Base-by-base conservation (phyloP, 2,329 filamentous ascomycete genomes). In the Colletotrichum somersetense region DNA sequence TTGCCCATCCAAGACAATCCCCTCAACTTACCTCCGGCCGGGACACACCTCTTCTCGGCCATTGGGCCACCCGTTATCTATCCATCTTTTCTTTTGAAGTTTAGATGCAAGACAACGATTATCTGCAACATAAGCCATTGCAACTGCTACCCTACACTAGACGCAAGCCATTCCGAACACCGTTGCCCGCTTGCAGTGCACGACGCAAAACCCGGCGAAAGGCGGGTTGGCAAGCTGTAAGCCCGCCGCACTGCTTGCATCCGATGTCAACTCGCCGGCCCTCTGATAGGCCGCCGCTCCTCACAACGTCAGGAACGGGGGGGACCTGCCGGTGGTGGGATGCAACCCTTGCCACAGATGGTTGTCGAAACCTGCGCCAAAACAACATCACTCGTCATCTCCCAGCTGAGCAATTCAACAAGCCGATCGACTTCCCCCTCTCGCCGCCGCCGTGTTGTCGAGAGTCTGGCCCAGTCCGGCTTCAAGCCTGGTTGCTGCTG, bases 281-380 rank as follows among this genome's bases (percentile, higher is more conserved):
- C 50, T 46, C 23, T 71, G 56, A 73, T 73, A 71, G 67, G 59
- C 67, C 52, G 33, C 55, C 26, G 67, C 67, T 30, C 26, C 44
- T 50, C 35, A 52, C 71, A 66, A 53, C 59, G 55, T 72, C 55
- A 71, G 67, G 71, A 62, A 73, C 67, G 44, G 14, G n/a, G 35
- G 23, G 35, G 35, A 10, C 7, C 35, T 38, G 42, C 52, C 44
- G 42, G 50, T 66, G 53, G 30, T 73, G 62, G 62, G 62, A 66
- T 71, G 67, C 67, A 73, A 73, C 67, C 71, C 56, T 62, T 61
- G 42, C 67, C 62, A 62, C 67, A 72, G 65, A 56, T 61, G 69
- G 52, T 63, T 44, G 64, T 71, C 57, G 20, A 62, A 57, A 58
- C 26, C 57, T 71, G 68, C 68, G 35, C 67, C 56, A 61, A 58